Evolutionary conservation across 129 eudicot genomes (phyloP), one percentile per base, ranked within the genome.

Genomic region (Silybum marianum): DNA sequence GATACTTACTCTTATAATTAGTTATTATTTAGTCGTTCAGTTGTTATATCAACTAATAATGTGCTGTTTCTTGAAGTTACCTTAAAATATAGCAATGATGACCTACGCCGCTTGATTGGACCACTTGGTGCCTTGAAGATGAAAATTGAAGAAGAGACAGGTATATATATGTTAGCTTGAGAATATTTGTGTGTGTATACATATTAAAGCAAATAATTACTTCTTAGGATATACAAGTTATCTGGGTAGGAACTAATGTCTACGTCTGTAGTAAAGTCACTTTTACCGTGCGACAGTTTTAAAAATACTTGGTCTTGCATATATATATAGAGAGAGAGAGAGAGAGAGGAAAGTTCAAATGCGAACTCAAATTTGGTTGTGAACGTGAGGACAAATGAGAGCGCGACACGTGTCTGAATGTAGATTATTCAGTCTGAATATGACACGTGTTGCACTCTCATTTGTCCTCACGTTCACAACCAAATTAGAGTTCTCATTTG

Each of bases 91-190:
- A 88, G 83, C 90, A 95, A 95, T 71, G 99, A 95, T 69, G 90
- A 89, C 73, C 84, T 95, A 72, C 95, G 98, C 54, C 97, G 92
- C 63, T 82, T 95, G 83, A 88, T 95, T 88, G 99, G 99, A 75
- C 99, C 97, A 8, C 89, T 95, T 75, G 99, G 97, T 77, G 91
- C 90, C 75, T 79, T 95, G 79, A 95, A 95, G 91, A 87, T 84
- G 85, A 92, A 90, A 87, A 89, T 95, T 72, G 99, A 95, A 86
- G 97, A 89, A 78, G 94, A 92, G 82, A 95, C 99, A 88, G 99
- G 98, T 92, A 7, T 18, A 69, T 92, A 7, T 18, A 69, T 28
- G 76, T 69, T 85, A 48, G 18, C 66, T 54, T 69, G 71, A 25
- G 1, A 67, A 71, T 75, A 42, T 39, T 18, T 39, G 65, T 73